Percentiles rank a stretch among this genome's conserved stretches.
These are phyloP conservation scores for button mushroom (Agaricus bisporus) DNA, from an alignment of 768 basidiomycete genomes.

Conservation along the genomic window DNA sequence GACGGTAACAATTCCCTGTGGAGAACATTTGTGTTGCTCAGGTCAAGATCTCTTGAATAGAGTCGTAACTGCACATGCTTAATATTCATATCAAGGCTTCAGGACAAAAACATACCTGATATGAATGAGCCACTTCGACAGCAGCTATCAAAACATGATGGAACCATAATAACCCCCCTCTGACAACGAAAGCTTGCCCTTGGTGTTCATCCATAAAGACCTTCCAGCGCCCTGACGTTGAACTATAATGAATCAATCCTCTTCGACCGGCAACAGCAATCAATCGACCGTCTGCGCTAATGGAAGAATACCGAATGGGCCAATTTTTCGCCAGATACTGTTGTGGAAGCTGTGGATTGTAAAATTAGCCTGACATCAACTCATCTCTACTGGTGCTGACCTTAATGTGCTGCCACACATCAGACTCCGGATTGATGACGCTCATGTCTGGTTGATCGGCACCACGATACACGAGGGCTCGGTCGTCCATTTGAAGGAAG, in stretches of 20 bases:
- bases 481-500: conserved; percentile 93
- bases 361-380: neutral
- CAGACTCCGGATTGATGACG: conserved; percentile 95
- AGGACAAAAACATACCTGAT: conserved; percentile 47
- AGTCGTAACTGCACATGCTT: conserved; percentile 63
- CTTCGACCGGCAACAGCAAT: conserved; percentile 89
- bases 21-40: conserved; percentile 77
- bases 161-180: conserved; percentile 94
- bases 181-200: conserved; percentile 81
- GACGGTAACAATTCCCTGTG: conserved; percentile 73
- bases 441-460: conserved; percentile 98
- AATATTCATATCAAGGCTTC: conserved; percentile 1
- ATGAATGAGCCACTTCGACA: conserved; percentile 73
- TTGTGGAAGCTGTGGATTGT: conserved; percentile 64
- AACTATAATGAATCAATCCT: conserved; percentile 91
- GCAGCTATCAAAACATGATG: conserved; percentile 92
- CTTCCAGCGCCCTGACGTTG: conserved; percentile 94
- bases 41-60: conserved; percentile 88
- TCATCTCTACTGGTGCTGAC: conserved; percentile 25
- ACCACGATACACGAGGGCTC: conserved; percentile 88
- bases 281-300: conserved; percentile 86
- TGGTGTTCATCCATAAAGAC: conserved; percentile 74
- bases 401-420: conserved; percentile 98
- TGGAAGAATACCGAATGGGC: conserved; percentile 89
- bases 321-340: conserved; percentile 87